Conservation (phyloP, 2,329 filamentous ascomycete species). For the Verticillium longisporum region DNA sequence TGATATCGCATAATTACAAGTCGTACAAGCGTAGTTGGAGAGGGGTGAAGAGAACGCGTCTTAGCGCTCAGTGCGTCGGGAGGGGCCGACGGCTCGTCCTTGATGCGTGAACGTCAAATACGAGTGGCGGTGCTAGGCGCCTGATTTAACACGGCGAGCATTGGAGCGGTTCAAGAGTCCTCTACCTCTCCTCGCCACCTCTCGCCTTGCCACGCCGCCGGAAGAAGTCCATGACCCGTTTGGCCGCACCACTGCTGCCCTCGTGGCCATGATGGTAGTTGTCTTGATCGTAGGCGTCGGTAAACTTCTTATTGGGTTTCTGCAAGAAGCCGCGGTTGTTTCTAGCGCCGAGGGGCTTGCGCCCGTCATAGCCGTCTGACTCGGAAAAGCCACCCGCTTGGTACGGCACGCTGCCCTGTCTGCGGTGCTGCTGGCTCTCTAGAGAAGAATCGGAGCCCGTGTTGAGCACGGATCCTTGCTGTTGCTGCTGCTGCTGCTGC, state of each 20-base stretch:
- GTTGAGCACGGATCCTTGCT: constrained; percentile 35
- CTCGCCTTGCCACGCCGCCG: constrained; percentile 74
- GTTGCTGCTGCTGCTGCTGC: constrained; percentile 19
- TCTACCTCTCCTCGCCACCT: constrained; percentile 48
- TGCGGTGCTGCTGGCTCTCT: constrained; percentile 26
- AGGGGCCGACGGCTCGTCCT: constrained; percentile 8
- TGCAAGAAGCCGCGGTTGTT: constrained; percentile 56
- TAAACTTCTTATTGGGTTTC: constrained; percentile 83
- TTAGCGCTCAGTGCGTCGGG: constrained; percentile 6
- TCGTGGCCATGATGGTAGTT: constrained; percentile 59
- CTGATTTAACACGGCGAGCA: constrained; percentile 4
- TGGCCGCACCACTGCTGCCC: constrained; percentile 79
- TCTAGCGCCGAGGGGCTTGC: constrained; percentile 9
- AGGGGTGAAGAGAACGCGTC: not conserved
- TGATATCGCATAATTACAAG: constrained; percentile 4
- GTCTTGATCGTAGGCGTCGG: constrained; percentile 79
- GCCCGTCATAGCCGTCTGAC: constrained; percentile 34
- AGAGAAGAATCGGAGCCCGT: constrained; percentile 49
- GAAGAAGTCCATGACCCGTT: constrained; percentile 98
- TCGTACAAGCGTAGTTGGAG: constrained; percentile 1
- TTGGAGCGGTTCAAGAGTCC: constrained; percentile 3
- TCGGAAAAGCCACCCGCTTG: constrained; percentile 31
- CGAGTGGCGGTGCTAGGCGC: constrained; percentile 2
- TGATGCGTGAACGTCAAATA: constrained; percentile 6
- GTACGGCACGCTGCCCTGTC: constrained; percentile 33